phyloP scores from a whole-genome alignment of 441 rosid genomes.

The Kokia cookei region DNA sequence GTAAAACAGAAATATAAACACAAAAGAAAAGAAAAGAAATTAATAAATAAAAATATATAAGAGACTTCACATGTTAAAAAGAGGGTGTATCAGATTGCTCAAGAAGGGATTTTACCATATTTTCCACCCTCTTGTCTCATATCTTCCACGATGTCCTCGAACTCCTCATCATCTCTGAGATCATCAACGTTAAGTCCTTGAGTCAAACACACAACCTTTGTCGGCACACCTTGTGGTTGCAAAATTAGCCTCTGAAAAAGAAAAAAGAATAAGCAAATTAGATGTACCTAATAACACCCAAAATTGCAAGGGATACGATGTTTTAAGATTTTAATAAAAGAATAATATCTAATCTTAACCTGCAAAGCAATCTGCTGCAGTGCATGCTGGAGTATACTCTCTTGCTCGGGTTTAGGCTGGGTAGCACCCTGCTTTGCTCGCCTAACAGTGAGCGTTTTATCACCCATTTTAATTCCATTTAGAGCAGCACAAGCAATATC shows the following conservation, averaged over 20 bases:
- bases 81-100: not conserved
- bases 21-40: constrained; percentile 1
- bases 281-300: not conserved
- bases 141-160: constrained; percentile 55
- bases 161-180: constrained; percentile 64
- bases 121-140: constrained; percentile 38
- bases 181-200: constrained; percentile 62
- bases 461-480: constrained; percentile 97
- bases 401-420: constrained; percentile 97
- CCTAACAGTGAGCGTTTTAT: constrained; percentile 95
- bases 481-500: constrained; percentile 95
- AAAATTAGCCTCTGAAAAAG: constrained; percentile 50
- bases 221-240: constrained; percentile 50
- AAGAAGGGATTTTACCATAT: constrained; percentile 39
- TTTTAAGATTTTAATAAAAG: not conserved
- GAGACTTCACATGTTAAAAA: not conserved
- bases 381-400: constrained; percentile 82
- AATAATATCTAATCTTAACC: constrained; percentile 38
- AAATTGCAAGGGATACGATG: not conserved
- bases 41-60: not conserved
- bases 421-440: constrained; percentile 90
- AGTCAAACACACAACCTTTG: constrained; percentile 67
- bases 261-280: not conserved
- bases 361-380: constrained; percentile 98
- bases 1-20: constrained; percentile 85